phyloP scores from a whole-genome alignment of 2,329 filamentous ascomycete genomes.

The Phaeosphaeria sp. region DNA sequence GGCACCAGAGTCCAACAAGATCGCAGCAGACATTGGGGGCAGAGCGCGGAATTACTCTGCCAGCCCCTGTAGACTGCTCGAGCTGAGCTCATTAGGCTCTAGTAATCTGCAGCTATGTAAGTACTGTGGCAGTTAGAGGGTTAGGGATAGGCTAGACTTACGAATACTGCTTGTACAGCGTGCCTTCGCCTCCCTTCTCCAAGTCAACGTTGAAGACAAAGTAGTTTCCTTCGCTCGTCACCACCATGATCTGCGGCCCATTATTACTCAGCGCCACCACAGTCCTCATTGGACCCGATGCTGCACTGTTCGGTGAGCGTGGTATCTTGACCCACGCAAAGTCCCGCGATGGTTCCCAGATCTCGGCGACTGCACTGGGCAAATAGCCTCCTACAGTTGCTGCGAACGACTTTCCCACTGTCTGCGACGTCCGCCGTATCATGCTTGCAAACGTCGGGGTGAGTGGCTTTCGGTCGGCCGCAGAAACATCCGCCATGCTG shows the following conservation, averaged over 20 bases:
- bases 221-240: conserved; percentile 93
- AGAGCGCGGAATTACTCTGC: conserved; percentile 25
- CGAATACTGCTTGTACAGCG: conserved; percentile 90
- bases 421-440: conserved; percentile 91
- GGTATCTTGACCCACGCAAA: conserved; percentile 97
- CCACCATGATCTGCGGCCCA: conserved; percentile 96
- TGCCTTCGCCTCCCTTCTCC: conserved; percentile 91
- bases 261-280: conserved; percentile 98
- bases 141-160: conserved; percentile 58
- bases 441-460: conserved; percentile 88
- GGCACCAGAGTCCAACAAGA: conserved; percentile 7
- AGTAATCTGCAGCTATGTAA: conserved; percentile 38
- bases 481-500: conserved; percentile 35
- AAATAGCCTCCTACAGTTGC: conserved; percentile 91
- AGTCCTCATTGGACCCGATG: conserved; percentile 69
- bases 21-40: neutral
- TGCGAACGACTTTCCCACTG: conserved; percentile 87
- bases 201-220: conserved; percentile 96
- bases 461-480: conserved; percentile 46
- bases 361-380: conserved; percentile 91
- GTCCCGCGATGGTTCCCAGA: conserved; percentile 94
- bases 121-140: neutral
- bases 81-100: conserved; percentile 43
- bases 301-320: conserved; percentile 56
- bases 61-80: conserved; percentile 38